Base-by-base conservation (phyloP, 805 yeast species). In the Candida takata region DNA sequence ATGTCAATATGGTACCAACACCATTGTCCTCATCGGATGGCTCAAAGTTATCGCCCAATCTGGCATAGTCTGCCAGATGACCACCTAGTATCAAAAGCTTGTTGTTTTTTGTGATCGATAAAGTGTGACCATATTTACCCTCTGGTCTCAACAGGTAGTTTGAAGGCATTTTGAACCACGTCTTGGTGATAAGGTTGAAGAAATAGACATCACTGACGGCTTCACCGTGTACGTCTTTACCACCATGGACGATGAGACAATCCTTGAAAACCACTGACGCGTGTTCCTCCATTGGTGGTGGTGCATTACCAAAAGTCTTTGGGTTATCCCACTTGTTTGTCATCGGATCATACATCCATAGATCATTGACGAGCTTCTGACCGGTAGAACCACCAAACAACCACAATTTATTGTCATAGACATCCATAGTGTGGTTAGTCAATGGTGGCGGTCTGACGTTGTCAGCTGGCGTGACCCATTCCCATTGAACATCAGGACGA, bases 341-440 rank as follows among this genome's bases (percentile, higher is more conserved):
- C 8, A 60, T 47, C 0, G 95, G 85, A 55, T 90, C 90, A 59
- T 72, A 92, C 49, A 79, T 66, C 77, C 90, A 86, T 24, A 90
- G 64, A 47, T 84, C 90, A 51, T 82, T 79, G 34, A 74, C 75
- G 42, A 88, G 72, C 34, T 71, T 70, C 41, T 70, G 76, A 19
- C 81, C 75, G 49, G 85, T 86, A 38, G 86, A 83, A 39, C 99
- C 99, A 42, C 99, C 99, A 62, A 83, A 92, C 9, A 92, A 65
- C 68, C 80, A 90, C 37, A 92, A 65, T 53, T 79, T 79, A 55
- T 80, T 78, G 46, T 83, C 79, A 61, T 72, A 81, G 3, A 90
- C 74, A 16, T 79, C 75, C 84, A 88, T 85, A 4, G 95, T 71
- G 62, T 92, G 98, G 58, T 88, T 87, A 2, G 97, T 77, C 44